A percentile compares a stretch with the other conserved stretches of the same genome.
phyloP scores from a whole-genome alignment of 2,329 filamentous ascomycete species.

The Coniochaeta sp. region DNA sequence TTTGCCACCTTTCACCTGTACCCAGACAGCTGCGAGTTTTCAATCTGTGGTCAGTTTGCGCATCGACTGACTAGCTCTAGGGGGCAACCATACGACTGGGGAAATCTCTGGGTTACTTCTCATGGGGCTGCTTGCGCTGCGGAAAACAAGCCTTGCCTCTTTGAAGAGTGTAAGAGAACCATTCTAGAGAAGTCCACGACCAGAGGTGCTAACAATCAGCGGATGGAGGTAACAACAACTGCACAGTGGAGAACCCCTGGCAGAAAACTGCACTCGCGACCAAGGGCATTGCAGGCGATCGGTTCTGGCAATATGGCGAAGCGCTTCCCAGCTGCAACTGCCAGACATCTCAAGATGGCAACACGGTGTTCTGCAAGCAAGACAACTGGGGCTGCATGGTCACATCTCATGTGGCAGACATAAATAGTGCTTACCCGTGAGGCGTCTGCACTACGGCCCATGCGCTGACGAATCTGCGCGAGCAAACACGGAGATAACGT shows the following conservation, averaged over 20 bases:
- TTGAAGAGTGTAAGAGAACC: conserved; percentile 10
- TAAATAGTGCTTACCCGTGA: conserved; percentile 1
- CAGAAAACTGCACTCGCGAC: conserved; percentile 11
- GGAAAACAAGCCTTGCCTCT: conserved; percentile 11
- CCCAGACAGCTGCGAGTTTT: conserved; percentile 20
- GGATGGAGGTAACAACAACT: conserved; percentile 7
- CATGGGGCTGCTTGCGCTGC: conserved; percentile 11
- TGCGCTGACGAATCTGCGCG: too few relatives aligned
- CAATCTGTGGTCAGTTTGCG: too few relatives aligned
- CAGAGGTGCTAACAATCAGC: neutral
- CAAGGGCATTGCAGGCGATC: conserved; percentile 10
- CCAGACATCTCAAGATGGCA: conserved; percentile 12
- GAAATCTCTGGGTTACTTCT: conserved; percentile 11
- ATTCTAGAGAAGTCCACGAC: neutral
- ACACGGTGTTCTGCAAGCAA: conserved; percentile 10
- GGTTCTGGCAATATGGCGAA: conserved; percentile 14
- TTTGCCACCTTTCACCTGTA: conserved; percentile 47
- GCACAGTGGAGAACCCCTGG: conserved; percentile 13
- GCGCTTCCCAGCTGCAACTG: conserved; percentile 9
- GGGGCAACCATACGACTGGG: conserved; percentile 11
- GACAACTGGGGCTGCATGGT: conserved; percentile 14
- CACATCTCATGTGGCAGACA: conserved; percentile 9
- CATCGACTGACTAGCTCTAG: neutral
- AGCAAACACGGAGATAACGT: too few relatives aligned
- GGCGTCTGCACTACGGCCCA: too few relatives aligned